Evolutionary conservation across 2,329 filamentous ascomycete genomes (phyloP).

Genomic region (Chrysosporium queenslandicum): DNA sequence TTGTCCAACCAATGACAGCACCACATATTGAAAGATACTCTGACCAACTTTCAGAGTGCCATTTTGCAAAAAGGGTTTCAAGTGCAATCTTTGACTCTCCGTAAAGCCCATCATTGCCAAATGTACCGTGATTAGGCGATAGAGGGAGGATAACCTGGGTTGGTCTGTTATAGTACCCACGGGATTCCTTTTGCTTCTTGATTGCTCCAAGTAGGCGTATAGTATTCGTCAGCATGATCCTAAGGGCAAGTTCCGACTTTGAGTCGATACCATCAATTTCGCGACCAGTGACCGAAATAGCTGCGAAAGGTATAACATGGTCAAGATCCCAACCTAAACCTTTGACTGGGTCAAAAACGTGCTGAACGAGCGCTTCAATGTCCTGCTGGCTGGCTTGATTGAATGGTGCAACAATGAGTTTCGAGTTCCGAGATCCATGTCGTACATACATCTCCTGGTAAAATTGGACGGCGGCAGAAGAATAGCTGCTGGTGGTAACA

Average conservation of each 20-base stretch:
- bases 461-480: neutral
- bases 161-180: neutral
- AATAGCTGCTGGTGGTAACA: neutral
- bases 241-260: neutral
- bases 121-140: neutral
- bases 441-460: neutral
- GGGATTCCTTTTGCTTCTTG: neutral
- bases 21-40: neutral
- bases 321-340: neutral
- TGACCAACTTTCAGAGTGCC: neutral
- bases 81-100: neutral
- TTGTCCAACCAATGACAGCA: neutral
- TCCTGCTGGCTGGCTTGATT: neutral
- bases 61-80: neutral
- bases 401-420: neutral
- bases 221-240: neutral
- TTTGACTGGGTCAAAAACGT: neutral
- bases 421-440: neutral
- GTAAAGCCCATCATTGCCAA: neutral
- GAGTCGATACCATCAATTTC: neutral
- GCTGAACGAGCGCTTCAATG: neutral
- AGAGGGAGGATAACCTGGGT: neutral
- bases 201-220: neutral
- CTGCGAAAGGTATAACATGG: neutral
- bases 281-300: neutral